These are phyloP conservation scores for Elsinoe arachidis DNA, from an alignment of 2,329 filamentous ascomycete species.

Conservation along the genomic window DNA sequence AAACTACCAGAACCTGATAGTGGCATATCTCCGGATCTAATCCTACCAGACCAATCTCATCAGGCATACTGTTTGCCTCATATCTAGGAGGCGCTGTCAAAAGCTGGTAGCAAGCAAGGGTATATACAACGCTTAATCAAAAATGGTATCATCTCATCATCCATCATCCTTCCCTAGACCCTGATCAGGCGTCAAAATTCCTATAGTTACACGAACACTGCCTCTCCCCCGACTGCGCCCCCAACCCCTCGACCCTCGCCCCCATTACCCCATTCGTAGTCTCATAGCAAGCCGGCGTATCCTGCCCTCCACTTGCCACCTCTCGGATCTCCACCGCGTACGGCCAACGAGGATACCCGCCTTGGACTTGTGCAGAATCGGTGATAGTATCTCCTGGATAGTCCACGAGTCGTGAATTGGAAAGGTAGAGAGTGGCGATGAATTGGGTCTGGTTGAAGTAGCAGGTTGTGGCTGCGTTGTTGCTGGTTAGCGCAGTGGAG, in stretches of 20 bases:
- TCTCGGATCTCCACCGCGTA: constrained; percentile 51
- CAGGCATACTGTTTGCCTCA: no score
- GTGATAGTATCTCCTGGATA: constrained; percentile 14
- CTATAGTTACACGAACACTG: constrained; percentile 42
- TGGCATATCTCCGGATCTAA: no score
- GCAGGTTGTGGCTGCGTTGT: constrained; percentile 45
- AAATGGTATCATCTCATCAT: constrained; percentile 1
- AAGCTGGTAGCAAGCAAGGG: no score
- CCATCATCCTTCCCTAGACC: background rate
- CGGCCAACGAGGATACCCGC: constrained; percentile 44
- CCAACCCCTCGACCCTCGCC: constrained; percentile 28
- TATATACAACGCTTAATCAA: background rate
- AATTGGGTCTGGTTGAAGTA: constrained; percentile 50
- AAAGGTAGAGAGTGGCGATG: constrained; percentile 48
- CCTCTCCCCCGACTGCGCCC: constrained; percentile 26
- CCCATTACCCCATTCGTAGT: constrained; percentile 31
- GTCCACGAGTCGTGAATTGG: constrained; percentile 15
- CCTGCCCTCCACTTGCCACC: constrained; percentile 38
- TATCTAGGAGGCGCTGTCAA: no score
- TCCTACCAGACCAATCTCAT: no score
- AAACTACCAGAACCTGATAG: no score
- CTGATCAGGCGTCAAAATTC: constrained; percentile 22
- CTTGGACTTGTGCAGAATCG: constrained; percentile 14
- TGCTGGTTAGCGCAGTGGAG: constrained; percentile 33
- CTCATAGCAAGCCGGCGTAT: constrained; percentile 48